Evolutionary conservation across 1,284 basidiomycete genomes (phyloP), one percentile per base, ranked within the genome.

Genomic region (Boletellus deceptivus): DNA sequence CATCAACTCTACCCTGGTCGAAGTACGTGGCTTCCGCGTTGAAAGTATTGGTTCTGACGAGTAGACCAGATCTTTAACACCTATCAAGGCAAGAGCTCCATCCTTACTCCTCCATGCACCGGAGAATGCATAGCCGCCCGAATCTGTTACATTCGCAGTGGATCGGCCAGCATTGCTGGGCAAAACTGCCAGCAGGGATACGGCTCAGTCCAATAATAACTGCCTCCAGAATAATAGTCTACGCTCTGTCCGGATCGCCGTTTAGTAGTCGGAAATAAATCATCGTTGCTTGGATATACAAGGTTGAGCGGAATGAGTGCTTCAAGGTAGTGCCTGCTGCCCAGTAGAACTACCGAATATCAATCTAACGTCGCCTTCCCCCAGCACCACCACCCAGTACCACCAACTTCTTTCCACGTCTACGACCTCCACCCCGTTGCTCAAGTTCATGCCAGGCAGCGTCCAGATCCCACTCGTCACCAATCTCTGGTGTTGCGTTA

Each of bases 381-480:
- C 76, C 78, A 34, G 76, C 78, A 24, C 73, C 72, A 24, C 77
- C 69, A 2, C 89, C 87, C 8, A 91, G 71, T 2, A 91, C 76
- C 18, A 92, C 83, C 55, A 92, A 70, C 64, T 72, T 70, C 59
- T 79, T 81, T 55, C 76, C 76, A 57, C 78, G 76, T 70, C 81
- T 84, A 77, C 80, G 84, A 31, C 74, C 71, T 27, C 65, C 70
- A 20, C 67, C 62, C 24, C 74, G 70, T 57, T 79, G 77, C 70
- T 91, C 88, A 35, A 93, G 74, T 58, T 91, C 89, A 63, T 89
- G 83, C 86, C 89, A 93, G 17, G 86, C 86, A 43, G 76, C 78
- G 59, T 91, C 90, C 36, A 91, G 71, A 63, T 91, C 88, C 84
- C 82, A 88, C 55, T 86, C 87, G 53, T 88, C 83, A 46, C 75